These are phyloP conservation scores for Suhomyces taliae DNA, from an alignment of 1,139 yeast species.

Conservation along the genomic window DNA sequence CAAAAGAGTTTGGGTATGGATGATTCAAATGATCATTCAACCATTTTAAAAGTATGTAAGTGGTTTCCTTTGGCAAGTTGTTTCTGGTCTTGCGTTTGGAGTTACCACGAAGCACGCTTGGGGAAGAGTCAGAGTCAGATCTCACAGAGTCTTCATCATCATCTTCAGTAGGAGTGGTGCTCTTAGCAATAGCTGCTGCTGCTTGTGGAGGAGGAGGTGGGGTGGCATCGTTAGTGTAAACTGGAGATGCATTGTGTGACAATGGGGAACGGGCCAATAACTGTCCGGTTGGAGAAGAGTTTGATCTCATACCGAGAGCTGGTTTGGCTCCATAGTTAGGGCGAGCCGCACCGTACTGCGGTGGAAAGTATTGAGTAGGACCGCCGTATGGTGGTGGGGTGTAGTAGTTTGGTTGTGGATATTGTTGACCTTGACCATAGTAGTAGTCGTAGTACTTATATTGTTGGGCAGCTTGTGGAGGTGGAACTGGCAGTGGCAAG, in stretches of 20 bases:
- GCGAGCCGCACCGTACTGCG: conserved; percentile 2
- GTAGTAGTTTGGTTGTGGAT: conserved; percentile 5
- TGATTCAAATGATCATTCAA: conserved; percentile 79
- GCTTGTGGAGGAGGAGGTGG: conserved; percentile 15
- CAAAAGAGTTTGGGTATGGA: conserved; percentile 93
- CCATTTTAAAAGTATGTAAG: conserved; percentile 81
- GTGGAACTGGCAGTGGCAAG: conserved; percentile 7
- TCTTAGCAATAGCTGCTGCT: conserved; percentile 6
- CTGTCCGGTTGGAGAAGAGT: conserved; percentile 1
- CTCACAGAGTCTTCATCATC: conserved; percentile 8
- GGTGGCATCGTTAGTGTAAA: conserved; percentile 13
- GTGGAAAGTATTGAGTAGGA: conserved; percentile 3
- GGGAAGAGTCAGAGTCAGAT: conserved; percentile 7
- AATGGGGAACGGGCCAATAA: conserved; percentile 14
- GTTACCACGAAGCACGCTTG: conserved; percentile 10
- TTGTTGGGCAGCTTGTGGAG: conserved; percentile 5
- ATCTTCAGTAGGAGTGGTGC: conserved; percentile 5
- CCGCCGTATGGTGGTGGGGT: neutral
- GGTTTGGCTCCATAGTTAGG: conserved; percentile 1
- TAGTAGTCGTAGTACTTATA: conserved; percentile 18
- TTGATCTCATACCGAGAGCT: conserved; percentile 1
- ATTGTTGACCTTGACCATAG: conserved; percentile 7
- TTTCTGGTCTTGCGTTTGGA: conserved; percentile 54
- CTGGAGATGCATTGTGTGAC: conserved; percentile 16
- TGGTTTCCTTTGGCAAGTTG: conserved; percentile 87